Evolutionary conservation across 1,284 basidiomycete species (phyloP).

Genomic region (Naganishia cerealis): DNA sequence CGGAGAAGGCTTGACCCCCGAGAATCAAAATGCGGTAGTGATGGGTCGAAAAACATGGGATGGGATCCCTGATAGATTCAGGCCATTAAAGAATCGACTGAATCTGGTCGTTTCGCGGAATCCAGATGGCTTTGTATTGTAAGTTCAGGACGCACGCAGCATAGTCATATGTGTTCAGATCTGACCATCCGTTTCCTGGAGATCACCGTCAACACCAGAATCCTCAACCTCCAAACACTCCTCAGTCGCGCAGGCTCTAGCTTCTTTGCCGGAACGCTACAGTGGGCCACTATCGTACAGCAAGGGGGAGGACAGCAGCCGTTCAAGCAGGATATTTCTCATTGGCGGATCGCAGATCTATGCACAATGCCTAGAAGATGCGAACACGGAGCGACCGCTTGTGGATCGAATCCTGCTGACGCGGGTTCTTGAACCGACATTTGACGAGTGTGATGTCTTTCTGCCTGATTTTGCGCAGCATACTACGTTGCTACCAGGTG

Average conservation of each 20-base stretch:
- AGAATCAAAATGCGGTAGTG: conserved; percentile 72
- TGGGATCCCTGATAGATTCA: conserved; percentile 85
- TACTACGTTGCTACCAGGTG: conserved; percentile 3
- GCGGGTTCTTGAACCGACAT: conserved; percentile 70
- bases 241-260: conserved; percentile 46
- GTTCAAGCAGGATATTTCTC: conserved; percentile 62
- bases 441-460: conserved; percentile 80
- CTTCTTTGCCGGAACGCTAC: conserved; percentile 30
- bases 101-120: conserved; percentile 82
- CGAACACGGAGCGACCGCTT: conserved; percentile 49
- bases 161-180: background rate
- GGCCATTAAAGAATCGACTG: conserved; percentile 72
- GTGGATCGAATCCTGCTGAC: conserved; percentile 84
- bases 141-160: conserved; percentile 45
- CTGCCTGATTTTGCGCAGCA: conserved; percentile 69
- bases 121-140: conserved; percentile 64
- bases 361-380: conserved; percentile 62
- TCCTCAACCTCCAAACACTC: conserved; percentile 39
- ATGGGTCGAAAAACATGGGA: conserved; percentile 99
- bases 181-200: background rate
- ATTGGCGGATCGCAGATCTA: conserved; percentile 90
- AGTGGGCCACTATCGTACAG: conserved; percentile 14
- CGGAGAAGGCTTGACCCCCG: conserved; percentile 35
- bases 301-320: conserved; percentile 21
- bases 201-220: conserved; percentile 22